Evolutionary conservation across 257 asterid species (phyloP).

Genomic region (Lycium ferocissimum): DNA sequence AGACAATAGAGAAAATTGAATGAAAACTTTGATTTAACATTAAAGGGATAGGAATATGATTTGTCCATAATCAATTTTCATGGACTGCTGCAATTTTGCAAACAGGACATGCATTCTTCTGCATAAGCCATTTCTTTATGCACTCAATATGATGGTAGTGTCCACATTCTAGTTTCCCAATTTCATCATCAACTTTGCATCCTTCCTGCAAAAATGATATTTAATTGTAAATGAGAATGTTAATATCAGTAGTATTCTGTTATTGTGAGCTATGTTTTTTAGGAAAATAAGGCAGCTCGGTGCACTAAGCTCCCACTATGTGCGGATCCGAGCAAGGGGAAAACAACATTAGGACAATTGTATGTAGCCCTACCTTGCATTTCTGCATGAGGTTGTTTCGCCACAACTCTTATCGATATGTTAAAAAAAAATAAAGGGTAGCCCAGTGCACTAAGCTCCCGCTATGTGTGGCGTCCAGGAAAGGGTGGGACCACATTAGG

Average conservation of each 20-base stretch:
- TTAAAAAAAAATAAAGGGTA: neutral
- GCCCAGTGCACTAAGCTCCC: neutral
- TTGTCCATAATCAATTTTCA: conserved; percentile 2
- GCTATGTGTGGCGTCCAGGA: neutral
- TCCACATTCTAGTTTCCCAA: conserved; percentile 56
- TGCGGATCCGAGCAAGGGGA: neutral
- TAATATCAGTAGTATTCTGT: neutral
- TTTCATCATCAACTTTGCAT: conserved; percentile 44
- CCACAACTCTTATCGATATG: neutral
- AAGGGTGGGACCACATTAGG: neutral
- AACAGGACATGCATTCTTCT: conserved; percentile 62
- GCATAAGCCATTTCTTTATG: conserved; percentile 71
- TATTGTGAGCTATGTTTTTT: neutral
- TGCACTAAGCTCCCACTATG: neutral
- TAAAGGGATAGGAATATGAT: neutral
- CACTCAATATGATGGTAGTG: conserved; percentile 67
- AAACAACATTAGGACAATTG: neutral
- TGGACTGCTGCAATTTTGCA: conserved; percentile 56
- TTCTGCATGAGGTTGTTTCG: neutral
- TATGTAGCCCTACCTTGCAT: neutral
- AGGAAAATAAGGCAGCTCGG: rapidly evolving
- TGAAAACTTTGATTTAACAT: neutral
- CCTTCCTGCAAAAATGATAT: conserved; percentile 49
- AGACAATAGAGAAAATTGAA: neutral
- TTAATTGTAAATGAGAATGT: neutral